Evolutionary conservation across 495 filamentous ascomycete genomes (phyloP), one percentile per base, ranked within the genome.

Genomic region (Penicillium herquei): DNA sequence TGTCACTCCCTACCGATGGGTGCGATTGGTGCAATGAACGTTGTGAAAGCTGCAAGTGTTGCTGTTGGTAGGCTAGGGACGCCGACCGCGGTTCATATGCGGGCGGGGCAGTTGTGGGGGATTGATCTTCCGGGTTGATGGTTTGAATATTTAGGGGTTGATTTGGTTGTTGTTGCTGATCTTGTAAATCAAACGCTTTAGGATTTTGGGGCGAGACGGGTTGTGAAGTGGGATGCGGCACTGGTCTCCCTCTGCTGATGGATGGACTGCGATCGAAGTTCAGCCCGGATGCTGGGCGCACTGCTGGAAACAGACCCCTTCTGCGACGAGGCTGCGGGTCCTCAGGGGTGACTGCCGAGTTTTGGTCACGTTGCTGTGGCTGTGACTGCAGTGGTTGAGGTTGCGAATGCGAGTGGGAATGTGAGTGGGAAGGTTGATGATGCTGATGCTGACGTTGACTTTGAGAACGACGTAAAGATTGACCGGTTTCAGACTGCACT

Each of bases 391-490:
- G 21, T 26, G 21, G 21, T 26, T 26, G 21, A 26, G 21, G 21
- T 26, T 26, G 21, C 21, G 21, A 26, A 26, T 26, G 21, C 21
- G 21, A 26, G 21, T 26, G 21, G 21, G 21, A 26, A 26, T 61
- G 58, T 49, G 49, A 45, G 33, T 63, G 59, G 41, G 56, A 30
- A 4, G 31, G 26, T 33, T 44, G 40, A 6, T 44, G 41, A 8
- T 21, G 51, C 7, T 44, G 51, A 6, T 51, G 53, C 49, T 66
- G 67, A 39, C 69, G 69, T 34, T 70, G 69, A 37, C 67, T 71
- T 34, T 68, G 63, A 0, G 67, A 67, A 14, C 70, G 69, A 26
- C 18, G 34, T 33, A 71, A 60, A 33, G 58, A 52, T 50, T 65
- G 58, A 9, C 57, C 45, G 7, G 61, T 56, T 54, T 60, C 54